Conservation (phyloP, 441 rosid genomes). For the Flueggea neowawraea region DNA sequence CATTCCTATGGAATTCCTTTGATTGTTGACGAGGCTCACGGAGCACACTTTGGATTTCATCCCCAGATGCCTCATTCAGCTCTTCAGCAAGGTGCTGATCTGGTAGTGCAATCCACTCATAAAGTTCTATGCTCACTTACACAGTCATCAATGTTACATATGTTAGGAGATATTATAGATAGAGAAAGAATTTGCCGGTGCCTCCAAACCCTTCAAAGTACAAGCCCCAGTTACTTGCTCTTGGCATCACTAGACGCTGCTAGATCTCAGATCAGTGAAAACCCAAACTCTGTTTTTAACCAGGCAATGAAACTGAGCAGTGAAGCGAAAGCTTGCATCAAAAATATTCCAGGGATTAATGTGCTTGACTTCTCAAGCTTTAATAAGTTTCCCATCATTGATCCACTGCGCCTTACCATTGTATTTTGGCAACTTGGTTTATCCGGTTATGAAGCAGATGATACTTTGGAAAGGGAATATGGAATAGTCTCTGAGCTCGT, state of each 20-base stretch:
- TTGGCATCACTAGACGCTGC: conserved; percentile 67
- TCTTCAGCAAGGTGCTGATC: conserved; percentile 54
- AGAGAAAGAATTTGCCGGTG: conserved; percentile 41
- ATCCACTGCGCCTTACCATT: conserved; percentile 51
- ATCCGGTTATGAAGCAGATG: conserved; percentile 58
- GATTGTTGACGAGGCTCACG: conserved; percentile 69
- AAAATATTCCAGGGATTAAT: conserved; percentile 33
- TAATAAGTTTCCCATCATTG: conserved; percentile 28
- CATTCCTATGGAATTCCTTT: conserved; percentile 49
- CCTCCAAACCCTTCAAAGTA: conserved; percentile 59
- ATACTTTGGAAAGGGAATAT: conserved; percentile 33
- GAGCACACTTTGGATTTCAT: conserved; percentile 67
- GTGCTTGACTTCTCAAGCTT: conserved; percentile 28
- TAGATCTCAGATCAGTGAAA: conserved; percentile 52
- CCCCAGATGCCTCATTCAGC: conserved; percentile 48
- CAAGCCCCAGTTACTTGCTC: conserved; percentile 64
- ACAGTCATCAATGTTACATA: conserved; percentile 66
- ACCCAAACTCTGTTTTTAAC: conserved; percentile 32
- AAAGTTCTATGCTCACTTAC: conserved; percentile 60
- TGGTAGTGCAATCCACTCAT: conserved; percentile 61
- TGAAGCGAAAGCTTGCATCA: conserved; percentile 25
- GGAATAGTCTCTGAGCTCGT: conserved; percentile 46
- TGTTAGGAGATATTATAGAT: conserved; percentile 42
- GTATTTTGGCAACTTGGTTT: conserved; percentile 51
- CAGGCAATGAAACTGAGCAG: conserved; percentile 34